Percentiles rank a stretch among this genome's conserved stretches.
Evolutionary conservation across 208 protist genomes (phyloP).

Genomic region (Crithidia thermophila): DNA sequence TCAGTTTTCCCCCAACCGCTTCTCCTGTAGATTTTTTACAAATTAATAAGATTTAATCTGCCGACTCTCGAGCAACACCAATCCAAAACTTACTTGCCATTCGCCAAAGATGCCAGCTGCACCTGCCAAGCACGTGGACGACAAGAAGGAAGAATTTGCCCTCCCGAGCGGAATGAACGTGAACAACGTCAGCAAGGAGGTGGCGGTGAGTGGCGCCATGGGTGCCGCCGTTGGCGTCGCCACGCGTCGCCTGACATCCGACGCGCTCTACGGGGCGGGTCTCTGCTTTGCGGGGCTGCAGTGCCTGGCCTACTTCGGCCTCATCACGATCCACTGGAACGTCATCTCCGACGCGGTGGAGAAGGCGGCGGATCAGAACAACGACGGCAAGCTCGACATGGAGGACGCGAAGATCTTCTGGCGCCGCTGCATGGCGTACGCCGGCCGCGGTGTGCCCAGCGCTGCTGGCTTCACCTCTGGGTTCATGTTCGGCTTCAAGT

Average conservation of each 20-base stretch:
- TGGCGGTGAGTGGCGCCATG: constrained; percentile 55
- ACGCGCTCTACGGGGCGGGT: constrained; percentile 63
- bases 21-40: too few relatives aligned
- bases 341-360: constrained; percentile 44
- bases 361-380: constrained; percentile 52
- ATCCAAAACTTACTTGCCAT: too few relatives aligned
- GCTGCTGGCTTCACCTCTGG: constrained; percentile 58
- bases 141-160: neutral
- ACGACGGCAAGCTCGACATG: constrained; percentile 54
- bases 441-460: constrained; percentile 46
- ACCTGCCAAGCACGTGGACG: too few relatives aligned
- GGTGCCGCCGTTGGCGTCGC: constrained; percentile 53
- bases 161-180: constrained; percentile 1
- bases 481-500: constrained; percentile 56
- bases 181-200: constrained; percentile 23
- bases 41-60: too few relatives aligned
- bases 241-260: constrained; percentile 48
- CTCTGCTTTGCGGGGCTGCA: constrained; percentile 60
- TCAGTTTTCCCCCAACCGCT: too few relatives aligned
- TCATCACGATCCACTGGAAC: constrained; percentile 70
- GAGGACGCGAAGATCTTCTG: constrained; percentile 57
- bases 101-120: too few relatives aligned
- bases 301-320: constrained; percentile 57
- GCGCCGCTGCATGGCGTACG: constrained; percentile 38
- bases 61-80: too few relatives aligned